Conservation (phyloP, 805 yeast species). For the Phaffomyces opuntiae region DNA sequence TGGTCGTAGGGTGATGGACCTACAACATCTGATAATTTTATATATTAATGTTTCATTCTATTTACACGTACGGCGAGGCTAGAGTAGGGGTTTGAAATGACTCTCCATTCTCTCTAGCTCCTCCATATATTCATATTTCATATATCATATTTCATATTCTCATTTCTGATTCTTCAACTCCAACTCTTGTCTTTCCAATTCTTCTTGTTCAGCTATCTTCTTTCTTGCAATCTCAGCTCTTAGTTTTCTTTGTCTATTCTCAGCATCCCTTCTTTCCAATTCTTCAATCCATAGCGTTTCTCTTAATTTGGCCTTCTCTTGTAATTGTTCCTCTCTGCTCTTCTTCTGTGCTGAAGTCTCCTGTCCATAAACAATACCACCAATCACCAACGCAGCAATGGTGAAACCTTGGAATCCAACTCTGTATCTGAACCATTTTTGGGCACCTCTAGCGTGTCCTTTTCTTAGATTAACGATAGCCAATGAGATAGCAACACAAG, state of each 20-base stretch:
- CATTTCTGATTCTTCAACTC: too few species aligned
- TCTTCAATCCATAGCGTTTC: slow-evolving; percentile 86
- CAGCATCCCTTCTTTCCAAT: slow-evolving; percentile 78
- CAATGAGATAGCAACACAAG: slow-evolving; percentile 72
- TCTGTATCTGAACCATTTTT: slow-evolving; percentile 84
- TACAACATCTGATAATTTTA: too few species aligned
- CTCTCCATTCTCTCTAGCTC: too few species aligned
- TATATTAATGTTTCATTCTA: too few species aligned
- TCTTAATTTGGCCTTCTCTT: slow-evolving; percentile 77
- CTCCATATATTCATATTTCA: too few species aligned
- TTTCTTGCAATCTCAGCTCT: slow-evolving; percentile 58
- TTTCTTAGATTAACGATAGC: slow-evolving; percentile 70
- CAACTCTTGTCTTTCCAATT: slow-evolving; percentile 24
- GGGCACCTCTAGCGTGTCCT: slow-evolving; percentile 72
- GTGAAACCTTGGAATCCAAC: slow-evolving; percentile 84
- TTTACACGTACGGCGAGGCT: too few species aligned
- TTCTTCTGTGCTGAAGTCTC: slow-evolving; percentile 38
- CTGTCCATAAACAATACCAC: slow-evolving; percentile 62
- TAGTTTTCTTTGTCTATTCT: slow-evolving; percentile 57
- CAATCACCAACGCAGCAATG: slow-evolving; percentile 71
- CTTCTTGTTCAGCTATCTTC: slow-evolving; percentile 33
- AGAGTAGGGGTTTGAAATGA: too few species aligned
- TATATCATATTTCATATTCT: too few species aligned
- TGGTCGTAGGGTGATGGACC: too few species aligned
- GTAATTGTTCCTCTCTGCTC: slow-evolving; percentile 55